Evolutionary conservation across 257 asterid genomes (phyloP).

Genomic region (Cinchona pubescens): DNA sequence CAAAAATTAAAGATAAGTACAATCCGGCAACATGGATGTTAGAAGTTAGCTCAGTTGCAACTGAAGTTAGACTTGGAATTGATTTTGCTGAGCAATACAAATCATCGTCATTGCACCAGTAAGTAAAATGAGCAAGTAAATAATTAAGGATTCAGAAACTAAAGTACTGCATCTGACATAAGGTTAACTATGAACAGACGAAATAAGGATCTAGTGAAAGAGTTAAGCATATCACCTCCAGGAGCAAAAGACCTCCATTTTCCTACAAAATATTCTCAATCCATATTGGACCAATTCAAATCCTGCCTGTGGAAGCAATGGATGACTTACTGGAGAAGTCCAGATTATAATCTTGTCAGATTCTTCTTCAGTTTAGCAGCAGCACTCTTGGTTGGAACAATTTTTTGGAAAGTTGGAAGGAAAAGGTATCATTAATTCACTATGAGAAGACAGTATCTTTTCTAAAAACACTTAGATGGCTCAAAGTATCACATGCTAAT

Average conservation of each 20-base stretch:
- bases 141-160: neutral
- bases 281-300: slow-evolving; percentile 55
- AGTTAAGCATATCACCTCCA: slow-evolving; percentile 51
- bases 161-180: neutral
- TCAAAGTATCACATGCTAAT: slow-evolving; percentile 15
- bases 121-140: slow-evolving; percentile 23
- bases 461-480: neutral
- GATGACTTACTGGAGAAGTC: slow-evolving; percentile 91
- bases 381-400: slow-evolving; percentile 71
- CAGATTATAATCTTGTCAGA: slow-evolving; percentile 82
- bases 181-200: slow-evolving; percentile 29
- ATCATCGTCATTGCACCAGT: slow-evolving; percentile 52
- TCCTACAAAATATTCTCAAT: slow-evolving; percentile 57
- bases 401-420: slow-evolving; percentile 70
- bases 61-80: slow-evolving; percentile 56
- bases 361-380: slow-evolving; percentile 62
- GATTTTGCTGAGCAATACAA: slow-evolving; percentile 68
- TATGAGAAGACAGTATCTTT: neutral
- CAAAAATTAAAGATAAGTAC: slow-evolving; percentile 63
- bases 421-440: slow-evolving; percentile 38
- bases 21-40: slow-evolving; percentile 97
- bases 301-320: slow-evolving; percentile 79
- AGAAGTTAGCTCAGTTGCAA: slow-evolving; percentile 64
- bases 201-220: slow-evolving; percentile 62
- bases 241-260: slow-evolving; percentile 64